Evolutionary conservation across 352 stramenopile species (phyloP).

Genomic region (Plasmopara viticola): DNA sequence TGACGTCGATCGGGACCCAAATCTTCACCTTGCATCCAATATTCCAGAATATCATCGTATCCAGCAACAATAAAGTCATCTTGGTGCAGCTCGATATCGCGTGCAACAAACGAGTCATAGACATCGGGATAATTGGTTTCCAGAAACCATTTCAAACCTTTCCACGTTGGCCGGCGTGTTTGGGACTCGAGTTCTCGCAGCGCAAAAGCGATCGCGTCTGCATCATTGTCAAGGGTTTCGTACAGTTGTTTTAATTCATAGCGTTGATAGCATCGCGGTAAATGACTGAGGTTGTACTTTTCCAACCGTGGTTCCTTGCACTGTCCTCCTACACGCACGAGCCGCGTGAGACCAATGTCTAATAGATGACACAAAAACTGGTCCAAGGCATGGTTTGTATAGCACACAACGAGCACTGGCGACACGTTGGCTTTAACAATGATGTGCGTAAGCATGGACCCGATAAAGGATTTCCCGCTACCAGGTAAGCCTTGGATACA

Average conservation of each 20-base stretch:
- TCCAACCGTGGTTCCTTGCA: slow-evolving; percentile 51
- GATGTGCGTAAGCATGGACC: slow-evolving; percentile 59
- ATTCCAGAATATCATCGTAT: slow-evolving; percentile 26
- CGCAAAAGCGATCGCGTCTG: slow-evolving; percentile 13
- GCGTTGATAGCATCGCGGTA: slow-evolving; percentile 17
- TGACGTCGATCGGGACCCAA: slow-evolving; percentile 2
- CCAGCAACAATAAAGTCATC: slow-evolving; percentile 32
- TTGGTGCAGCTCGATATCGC: slow-evolving; percentile 16
- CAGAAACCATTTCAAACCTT: slow-evolving; percentile 28
- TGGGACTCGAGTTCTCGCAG: slow-evolving; percentile 10
- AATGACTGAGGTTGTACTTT: slow-evolving; percentile 31
- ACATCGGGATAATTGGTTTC: slow-evolving; percentile 21
- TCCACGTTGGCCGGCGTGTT: slow-evolving; percentile 23
- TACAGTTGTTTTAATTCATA: slow-evolving; percentile 32
- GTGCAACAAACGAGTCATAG: slow-evolving; percentile 28
- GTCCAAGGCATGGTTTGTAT: slow-evolving; percentile 88
- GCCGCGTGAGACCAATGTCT: slow-evolving; percentile 32
- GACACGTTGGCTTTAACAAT: slow-evolving; percentile 42
- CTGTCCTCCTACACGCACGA: slow-evolving; percentile 72
- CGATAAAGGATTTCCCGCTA: slow-evolving; percentile 84
- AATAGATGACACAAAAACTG: slow-evolving; percentile 86
- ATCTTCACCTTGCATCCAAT: slow-evolving; percentile 35
- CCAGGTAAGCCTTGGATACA: slow-evolving; percentile 79
- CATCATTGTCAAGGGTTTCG: slow-evolving; percentile 24
- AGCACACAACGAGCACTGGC: slow-evolving; percentile 81